A percentile compares a stretch with the other conserved stretches of the same genome.
Evolutionary conservation across 2,329 filamentous ascomycete species (phyloP).

Genomic region (Tolypocladium tundrense): DNA sequence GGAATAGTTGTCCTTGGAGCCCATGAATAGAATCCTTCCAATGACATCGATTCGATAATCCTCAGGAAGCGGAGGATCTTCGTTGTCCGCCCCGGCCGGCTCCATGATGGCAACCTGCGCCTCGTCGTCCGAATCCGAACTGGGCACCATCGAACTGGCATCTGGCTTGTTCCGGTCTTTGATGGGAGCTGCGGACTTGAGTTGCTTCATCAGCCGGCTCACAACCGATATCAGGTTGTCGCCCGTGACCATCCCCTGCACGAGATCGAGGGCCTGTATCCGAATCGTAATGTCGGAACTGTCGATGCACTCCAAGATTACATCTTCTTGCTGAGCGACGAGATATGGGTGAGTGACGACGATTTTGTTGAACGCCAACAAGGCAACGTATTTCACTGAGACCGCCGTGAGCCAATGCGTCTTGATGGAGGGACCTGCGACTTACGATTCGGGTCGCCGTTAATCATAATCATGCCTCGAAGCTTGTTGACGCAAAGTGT

Average conservation of each 20-base stretch:
- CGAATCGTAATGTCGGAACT: slow-evolving; percentile 94
- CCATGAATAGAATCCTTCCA: slow-evolving; percentile 75
- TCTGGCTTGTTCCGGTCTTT: slow-evolving; percentile 32
- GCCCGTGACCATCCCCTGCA: slow-evolving; percentile 84
- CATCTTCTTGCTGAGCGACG: slow-evolving; percentile 87
- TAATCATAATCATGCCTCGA: slow-evolving; percentile 84
- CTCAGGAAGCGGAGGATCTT: slow-evolving; percentile 59
- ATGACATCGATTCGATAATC: slow-evolving; percentile 83
- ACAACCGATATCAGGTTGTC: slow-evolving; percentile 81
- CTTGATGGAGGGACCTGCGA: slow-evolving; percentile 7
- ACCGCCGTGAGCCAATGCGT: neutral
- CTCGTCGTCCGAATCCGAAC: slow-evolving; percentile 40
- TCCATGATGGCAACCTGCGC: slow-evolving; percentile 31
- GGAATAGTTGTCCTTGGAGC: slow-evolving; percentile 76
- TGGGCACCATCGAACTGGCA: slow-evolving; percentile 34
- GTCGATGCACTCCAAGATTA: slow-evolving; percentile 93
- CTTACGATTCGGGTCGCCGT: slow-evolving; percentile 87
- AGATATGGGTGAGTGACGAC: slow-evolving; percentile 79
- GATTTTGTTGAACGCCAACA: slow-evolving; percentile 93
- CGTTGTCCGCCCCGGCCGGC: slow-evolving; percentile 21
- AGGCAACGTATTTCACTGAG: slow-evolving; percentile 88
- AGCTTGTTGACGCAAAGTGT: slow-evolving; percentile 86
- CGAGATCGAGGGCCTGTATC: slow-evolving; percentile 81
- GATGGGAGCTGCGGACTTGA: slow-evolving; percentile 53
- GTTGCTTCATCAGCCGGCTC: slow-evolving; percentile 75